These are phyloP conservation scores for Cystofilobasidium macerans DNA, from an alignment of 768 basidiomycete species.

Conservation along the genomic window DNA sequence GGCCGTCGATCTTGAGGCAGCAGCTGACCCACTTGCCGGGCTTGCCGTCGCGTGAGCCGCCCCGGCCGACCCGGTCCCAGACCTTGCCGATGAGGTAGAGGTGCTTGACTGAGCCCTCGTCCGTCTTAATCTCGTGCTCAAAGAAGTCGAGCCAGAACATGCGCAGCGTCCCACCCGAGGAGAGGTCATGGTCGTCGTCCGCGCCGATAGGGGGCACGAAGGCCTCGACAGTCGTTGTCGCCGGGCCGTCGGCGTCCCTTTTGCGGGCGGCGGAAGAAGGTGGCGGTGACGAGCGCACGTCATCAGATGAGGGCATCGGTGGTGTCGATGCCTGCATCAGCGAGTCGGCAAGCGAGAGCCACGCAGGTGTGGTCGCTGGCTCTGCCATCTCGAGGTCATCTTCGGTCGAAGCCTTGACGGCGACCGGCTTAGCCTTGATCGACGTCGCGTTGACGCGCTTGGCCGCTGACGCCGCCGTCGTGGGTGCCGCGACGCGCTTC, in stretches of 20 bases:
- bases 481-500: neutral
- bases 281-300: conserved; percentile 20
- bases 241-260: conserved; percentile 19
- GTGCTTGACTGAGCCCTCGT: conserved; percentile 14
- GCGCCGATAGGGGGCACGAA: conserved; percentile 28
- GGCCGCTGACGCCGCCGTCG: conserved; percentile 4
- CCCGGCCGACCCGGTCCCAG: conserved; percentile 55
- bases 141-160: conserved; percentile 98
- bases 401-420: conserved; percentile 3
- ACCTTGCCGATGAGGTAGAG: conserved; percentile 87
- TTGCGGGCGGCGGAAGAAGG: conserved; percentile 2
- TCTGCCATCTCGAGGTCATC: neutral
- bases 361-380: conserved; percentile 6
- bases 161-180: conserved; percentile 45
- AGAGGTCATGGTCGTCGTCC: conserved; percentile 24
- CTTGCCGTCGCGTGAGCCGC: conserved; percentile 27
- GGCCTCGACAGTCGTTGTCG: conserved; percentile 27
- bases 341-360: conserved; percentile 20
- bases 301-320: conserved; percentile 13
- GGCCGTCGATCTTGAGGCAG: conserved; percentile 69
- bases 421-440: conserved; percentile 1
- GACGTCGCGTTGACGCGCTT: conserved; percentile 22
- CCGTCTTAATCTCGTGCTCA: conserved; percentile 51
- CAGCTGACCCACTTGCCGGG: conserved; percentile 57
- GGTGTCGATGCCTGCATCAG: conserved; percentile 4